Base-by-base conservation (phyloP, 176 grass and related monocot genomes). In the Rhynchospora breviuscula region DNA sequence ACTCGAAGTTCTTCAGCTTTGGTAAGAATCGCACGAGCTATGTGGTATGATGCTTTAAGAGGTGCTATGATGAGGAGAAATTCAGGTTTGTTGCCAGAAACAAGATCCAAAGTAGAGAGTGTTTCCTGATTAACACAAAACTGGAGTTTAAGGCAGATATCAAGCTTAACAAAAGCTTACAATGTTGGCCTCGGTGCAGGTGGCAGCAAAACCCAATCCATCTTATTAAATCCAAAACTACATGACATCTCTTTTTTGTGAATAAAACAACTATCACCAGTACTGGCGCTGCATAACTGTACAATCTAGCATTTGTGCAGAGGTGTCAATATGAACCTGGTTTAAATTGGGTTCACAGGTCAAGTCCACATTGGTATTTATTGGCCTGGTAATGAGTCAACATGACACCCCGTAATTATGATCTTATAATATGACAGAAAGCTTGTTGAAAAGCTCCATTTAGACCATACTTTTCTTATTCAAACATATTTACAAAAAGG, bases 1-100 rank as follows among this genome's bases (percentile, higher is more conserved):
- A 95, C 8, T 57, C 85, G 69, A n/a, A 91, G 61, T 90, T 91
- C 87, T 66, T 86, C 79, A 33, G 91, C 63, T 85, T 86, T 80
- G 83, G 61, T 88, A 35, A 95, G 85, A 11, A 87, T 67, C 35
- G 65, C 84, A 60, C 72, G 80, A 54, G 93, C 96, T 65, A 99
- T 56, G 21, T 85, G 63, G 33, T 95, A 99, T 9, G 93, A 99
- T 69, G 85, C 79, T 84, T 93, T 87, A 35, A 86, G 10, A 43
- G 96, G 91, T 59, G 96, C 79, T 2, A 88, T 95, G 8, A 99
- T 91, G 84, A 99, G 78, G 87, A 89, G 58, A 82, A 98, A 95
- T 89, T 93, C 96, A 14, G 84, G 57, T 76, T 93, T 94, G 51
- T 92, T 89, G 59, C 84, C 86, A 22, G 80, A 89, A 83, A 99